Conservation (phyloP, 1,284 basidiomycete genomes). For the Irpex lacteus region DNA sequence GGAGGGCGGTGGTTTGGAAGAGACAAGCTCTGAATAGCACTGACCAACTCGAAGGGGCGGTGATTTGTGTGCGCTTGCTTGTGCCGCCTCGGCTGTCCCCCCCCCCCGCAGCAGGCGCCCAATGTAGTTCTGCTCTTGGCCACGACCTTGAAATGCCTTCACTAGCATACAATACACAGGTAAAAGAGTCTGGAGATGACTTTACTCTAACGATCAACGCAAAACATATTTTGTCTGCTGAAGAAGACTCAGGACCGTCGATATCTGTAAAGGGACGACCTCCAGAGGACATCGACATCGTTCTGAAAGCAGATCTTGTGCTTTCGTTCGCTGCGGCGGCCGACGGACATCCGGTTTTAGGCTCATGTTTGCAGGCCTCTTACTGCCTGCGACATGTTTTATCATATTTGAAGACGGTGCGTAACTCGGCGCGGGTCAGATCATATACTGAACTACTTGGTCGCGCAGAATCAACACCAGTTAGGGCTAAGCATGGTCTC, state of each 20-base stretch:
- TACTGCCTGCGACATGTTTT: slow-evolving; percentile 47
- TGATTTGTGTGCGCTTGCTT: slow-evolving; percentile 29
- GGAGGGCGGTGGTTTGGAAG: slow-evolving; percentile 9
- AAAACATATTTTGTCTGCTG: slow-evolving; percentile 37
- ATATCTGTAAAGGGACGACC: slow-evolving; percentile 37
- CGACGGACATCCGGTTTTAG: slow-evolving; percentile 39
- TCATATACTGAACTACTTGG: background rate
- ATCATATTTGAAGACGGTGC: slow-evolving; percentile 49
- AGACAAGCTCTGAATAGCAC: background rate
- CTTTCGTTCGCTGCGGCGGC: slow-evolving; percentile 52
- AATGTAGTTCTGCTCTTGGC: slow-evolving; percentile 5
- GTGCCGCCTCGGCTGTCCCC: slow-evolving; percentile 14
- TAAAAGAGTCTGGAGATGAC: slow-evolving; percentile 31
- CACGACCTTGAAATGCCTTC: slow-evolving; percentile 30
- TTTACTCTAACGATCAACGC: slow-evolving; percentile 32
- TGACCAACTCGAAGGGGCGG: slow-evolving; percentile 19
- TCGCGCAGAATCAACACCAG: slow-evolving; percentile 50
- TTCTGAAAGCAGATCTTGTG: slow-evolving; percentile 47
- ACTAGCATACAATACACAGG: slow-evolving; percentile 28
- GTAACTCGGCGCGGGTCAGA: slow-evolving; percentile 15
- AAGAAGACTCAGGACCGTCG: slow-evolving; percentile 31
- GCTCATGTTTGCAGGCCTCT: slow-evolving; percentile 43
- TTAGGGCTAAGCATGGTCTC: slow-evolving; percentile 59
- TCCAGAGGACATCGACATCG: slow-evolving; percentile 43
- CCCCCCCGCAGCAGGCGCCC: slow-evolving; percentile 1